Conservation (phyloP, 2,329 filamentous ascomycete species). For the Endoconidiophora laricicola region DNA sequence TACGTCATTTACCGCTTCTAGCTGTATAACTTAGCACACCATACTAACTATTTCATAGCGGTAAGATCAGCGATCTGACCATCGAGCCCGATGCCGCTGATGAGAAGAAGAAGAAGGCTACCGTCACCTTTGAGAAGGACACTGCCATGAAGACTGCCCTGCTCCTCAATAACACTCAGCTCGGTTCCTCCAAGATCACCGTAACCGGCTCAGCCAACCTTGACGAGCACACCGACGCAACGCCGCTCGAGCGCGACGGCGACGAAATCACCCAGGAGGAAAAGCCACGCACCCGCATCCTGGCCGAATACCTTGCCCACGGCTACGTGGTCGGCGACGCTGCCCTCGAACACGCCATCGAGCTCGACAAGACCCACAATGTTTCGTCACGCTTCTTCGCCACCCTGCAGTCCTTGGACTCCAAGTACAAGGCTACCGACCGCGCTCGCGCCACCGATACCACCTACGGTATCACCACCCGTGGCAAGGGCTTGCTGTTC, state of each 20-base stretch:
- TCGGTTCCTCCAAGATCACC: constrained; percentile 70
- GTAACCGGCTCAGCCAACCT: constrained; percentile 49
- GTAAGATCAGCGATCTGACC: constrained; percentile 76
- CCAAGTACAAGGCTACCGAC: constrained; percentile 75
- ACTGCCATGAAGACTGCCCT: constrained; percentile 94
- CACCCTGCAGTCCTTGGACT: constrained; percentile 61
- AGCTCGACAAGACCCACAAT: constrained; percentile 79
- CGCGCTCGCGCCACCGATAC: constrained; percentile 70
- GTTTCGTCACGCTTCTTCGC: constrained; percentile 64
- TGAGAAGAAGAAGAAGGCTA: constrained; percentile 55
- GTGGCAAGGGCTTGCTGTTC: constrained; percentile 45
- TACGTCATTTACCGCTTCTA: constrained; percentile 25
- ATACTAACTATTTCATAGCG: constrained; percentile 32
- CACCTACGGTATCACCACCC: constrained; percentile 65
- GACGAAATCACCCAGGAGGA: constrained; percentile 82
- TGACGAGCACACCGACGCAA: constrained; percentile 40
- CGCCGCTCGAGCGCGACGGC: constrained; percentile 4
- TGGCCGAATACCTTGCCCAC: constrained; percentile 92
- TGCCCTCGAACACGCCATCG: constrained; percentile 67
- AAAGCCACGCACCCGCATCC: constrained; percentile 84
- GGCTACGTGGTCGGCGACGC: constrained; percentile 68
- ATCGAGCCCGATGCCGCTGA: constrained; percentile 44
- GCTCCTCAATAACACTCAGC: constrained; percentile 90
- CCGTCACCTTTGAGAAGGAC: constrained; percentile 93
- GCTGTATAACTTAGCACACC: constrained; percentile 9